phyloP scores from a whole-genome alignment of 2,329 filamentous ascomycete genomes.

The Thielaviopsis euricoi region DNA sequence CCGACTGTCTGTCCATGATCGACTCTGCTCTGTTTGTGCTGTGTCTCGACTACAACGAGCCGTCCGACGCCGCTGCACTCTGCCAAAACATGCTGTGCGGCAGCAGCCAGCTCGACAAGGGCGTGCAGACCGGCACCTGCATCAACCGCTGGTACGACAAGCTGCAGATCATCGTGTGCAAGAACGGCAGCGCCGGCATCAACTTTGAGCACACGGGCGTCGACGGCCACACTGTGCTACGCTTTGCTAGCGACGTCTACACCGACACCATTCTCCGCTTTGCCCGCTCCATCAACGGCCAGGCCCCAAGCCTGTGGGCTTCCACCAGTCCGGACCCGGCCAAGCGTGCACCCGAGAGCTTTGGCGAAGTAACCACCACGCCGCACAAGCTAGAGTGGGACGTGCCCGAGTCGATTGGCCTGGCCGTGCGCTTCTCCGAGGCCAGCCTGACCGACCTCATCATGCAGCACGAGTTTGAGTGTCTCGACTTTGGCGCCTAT shows the following conservation, averaged over 20 bases:
- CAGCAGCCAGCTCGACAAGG: constrained; percentile 77
- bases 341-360: constrained; percentile 78
- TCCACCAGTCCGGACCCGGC: constrained; percentile 81
- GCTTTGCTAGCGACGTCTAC: constrained; percentile 91
- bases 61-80: constrained; percentile 61
- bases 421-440: constrained; percentile 87
- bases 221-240: constrained; percentile 88
- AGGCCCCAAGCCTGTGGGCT: constrained; percentile 82
- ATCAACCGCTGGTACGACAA: constrained; percentile 99
- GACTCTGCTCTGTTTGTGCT: constrained; percentile 87
- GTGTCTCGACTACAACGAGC: constrained; percentile 85
- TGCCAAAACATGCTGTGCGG: constrained; percentile 98
- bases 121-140: constrained; percentile 92
- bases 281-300: constrained; percentile 74
- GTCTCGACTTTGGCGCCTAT: constrained; percentile 73
- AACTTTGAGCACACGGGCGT: constrained; percentile 99
- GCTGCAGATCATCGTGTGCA: constrained; percentile 96
- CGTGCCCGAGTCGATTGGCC: constrained; percentile 79
- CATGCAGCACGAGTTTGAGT: constrained; percentile 89
- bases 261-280: constrained; percentile 96
- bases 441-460: constrained; percentile 87
- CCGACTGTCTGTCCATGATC: constrained; percentile 87
- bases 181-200: constrained; percentile 95
- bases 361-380: constrained; percentile 83
- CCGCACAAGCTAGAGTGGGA: constrained; percentile 97